phyloP scores from a whole-genome alignment of 441 rosid genomes.

The Pelargonium fulgidum region DNA sequence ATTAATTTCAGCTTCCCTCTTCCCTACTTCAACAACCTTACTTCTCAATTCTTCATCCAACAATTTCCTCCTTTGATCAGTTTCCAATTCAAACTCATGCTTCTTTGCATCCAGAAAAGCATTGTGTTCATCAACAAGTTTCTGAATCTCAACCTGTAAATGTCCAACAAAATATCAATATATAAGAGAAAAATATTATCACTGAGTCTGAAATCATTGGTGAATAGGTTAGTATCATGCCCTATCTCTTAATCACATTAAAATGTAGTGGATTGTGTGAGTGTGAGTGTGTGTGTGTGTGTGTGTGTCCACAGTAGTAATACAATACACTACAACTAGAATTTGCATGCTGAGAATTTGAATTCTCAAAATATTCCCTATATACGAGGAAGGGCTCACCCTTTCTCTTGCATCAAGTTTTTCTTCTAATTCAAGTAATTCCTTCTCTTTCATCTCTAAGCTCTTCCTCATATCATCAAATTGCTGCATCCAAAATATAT shows the following conservation, averaged over 20 bases:
- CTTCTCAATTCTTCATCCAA: conserved; percentile 60
- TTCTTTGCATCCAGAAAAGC: conserved; percentile 56
- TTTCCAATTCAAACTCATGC: conserved; percentile 69
- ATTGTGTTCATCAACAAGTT: conserved; percentile 65
- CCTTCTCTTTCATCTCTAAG: conserved; percentile 56
- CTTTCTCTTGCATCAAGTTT: conserved; percentile 74
- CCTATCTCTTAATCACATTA: background rate
- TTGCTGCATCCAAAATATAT: conserved; percentile 44
- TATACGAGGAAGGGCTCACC: conserved; percentile 33
- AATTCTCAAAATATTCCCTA: background rate
- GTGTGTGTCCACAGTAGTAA: background rate
- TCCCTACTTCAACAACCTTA: conserved; percentile 63
- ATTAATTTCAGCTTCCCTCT: conserved; percentile 69
- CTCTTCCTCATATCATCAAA: conserved; percentile 46
- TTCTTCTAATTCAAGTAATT: conserved; percentile 57
- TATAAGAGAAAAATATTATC: conserved; percentile 2
- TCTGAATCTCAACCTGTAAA: conserved; percentile 66
- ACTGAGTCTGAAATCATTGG: background rate
- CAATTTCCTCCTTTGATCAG: conserved; percentile 65
- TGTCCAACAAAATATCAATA: conserved; percentile 20
- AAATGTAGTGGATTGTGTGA: background rate
- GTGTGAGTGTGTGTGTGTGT: no score
- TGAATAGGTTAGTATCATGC: background rate
- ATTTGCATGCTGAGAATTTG: no score
- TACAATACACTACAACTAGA: no score